phyloP scores from a whole-genome alignment of 1,284 basidiomycete species.

The Cystobasidiaceae sp. region DNA sequence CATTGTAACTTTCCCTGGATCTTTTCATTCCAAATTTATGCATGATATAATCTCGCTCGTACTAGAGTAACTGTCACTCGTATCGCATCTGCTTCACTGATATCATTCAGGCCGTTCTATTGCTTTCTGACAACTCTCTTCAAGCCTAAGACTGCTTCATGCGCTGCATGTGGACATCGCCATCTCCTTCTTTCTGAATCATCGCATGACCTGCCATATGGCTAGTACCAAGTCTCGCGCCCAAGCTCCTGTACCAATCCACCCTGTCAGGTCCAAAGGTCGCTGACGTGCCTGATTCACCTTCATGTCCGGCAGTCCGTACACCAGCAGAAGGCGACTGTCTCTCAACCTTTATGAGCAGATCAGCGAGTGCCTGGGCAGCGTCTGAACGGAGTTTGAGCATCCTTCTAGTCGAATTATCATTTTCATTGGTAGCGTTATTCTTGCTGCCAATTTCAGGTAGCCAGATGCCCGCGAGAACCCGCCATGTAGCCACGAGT shows the following conservation, averaged over 20 bases:
- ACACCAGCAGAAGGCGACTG: too few relatives aligned
- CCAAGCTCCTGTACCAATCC: conserved; percentile 25
- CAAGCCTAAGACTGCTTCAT: conserved; percentile 21
- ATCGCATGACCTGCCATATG: conserved; percentile 12
- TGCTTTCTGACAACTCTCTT: background rate
- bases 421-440: background rate
- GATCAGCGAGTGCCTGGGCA: conserved; percentile 5
- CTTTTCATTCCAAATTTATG: too few relatives aligned
- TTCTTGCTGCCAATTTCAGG: conserved; percentile 56
- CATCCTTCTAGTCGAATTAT: conserved; percentile 19
- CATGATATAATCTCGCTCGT: too few relatives aligned
- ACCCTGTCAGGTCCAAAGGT: background rate
- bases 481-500: conserved; percentile 78
- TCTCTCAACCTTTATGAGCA: conserved; percentile 20
- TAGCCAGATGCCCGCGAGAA: conserved; percentile 82
- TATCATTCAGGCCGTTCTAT: too few relatives aligned
- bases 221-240: conserved; percentile 20
- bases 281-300: background rate
- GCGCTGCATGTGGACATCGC: conserved; percentile 13
- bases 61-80: too few relatives aligned
- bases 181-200: conserved; percentile 9
- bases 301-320: too few relatives aligned
- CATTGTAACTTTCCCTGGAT: too few relatives aligned
- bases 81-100: too few relatives aligned
- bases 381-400: conserved; percentile 12